phyloP scores from a whole-genome alignment of 768 basidiomycete species.

The Suillus americanus region DNA sequence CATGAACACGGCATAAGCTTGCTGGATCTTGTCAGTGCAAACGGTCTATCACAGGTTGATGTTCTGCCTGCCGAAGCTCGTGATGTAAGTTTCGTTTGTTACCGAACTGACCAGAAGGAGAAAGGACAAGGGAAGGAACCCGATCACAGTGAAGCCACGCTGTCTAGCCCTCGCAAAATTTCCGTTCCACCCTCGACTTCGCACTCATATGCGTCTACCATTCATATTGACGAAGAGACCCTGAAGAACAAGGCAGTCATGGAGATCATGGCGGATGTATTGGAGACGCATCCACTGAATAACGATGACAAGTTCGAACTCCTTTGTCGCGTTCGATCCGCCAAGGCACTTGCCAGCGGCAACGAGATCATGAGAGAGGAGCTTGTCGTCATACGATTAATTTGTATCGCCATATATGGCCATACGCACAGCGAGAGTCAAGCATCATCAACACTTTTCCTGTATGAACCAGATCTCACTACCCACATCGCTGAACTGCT shows the following conservation, averaged over 20 bases:
- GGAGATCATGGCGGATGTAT: slow-evolving; percentile 72
- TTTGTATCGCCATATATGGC: slow-evolving; percentile 89
- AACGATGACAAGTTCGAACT: slow-evolving; percentile 86
- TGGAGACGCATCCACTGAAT: slow-evolving; percentile 68
- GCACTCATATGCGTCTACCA: slow-evolving; percentile 48
- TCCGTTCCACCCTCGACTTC: slow-evolving; percentile 34
- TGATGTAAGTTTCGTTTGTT: slow-evolving; percentile 82
- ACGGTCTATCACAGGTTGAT: slow-evolving; percentile 52
- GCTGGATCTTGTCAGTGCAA: slow-evolving; percentile 64
- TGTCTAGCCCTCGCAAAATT: slow-evolving; percentile 51
- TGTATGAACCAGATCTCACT: slow-evolving; percentile 94
- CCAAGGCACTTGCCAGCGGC: slow-evolving; percentile 62
- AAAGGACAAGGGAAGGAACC: slow-evolving; percentile 48
- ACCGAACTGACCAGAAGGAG: slow-evolving; percentile 57
- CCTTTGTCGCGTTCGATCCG: slow-evolving; percentile 80
- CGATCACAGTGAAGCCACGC: slow-evolving; percentile 41
- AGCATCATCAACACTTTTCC: slow-evolving; percentile 79
- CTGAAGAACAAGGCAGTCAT: slow-evolving; percentile 64
- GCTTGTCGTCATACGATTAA: slow-evolving; percentile 75
- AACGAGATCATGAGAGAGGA: slow-evolving; percentile 70
- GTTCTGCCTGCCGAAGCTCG: slow-evolving; percentile 70
- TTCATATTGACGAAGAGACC: slow-evolving; percentile 63
- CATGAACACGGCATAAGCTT: slow-evolving; percentile 80
- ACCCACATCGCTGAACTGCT: slow-evolving; percentile 86
- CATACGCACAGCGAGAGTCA: slow-evolving; percentile 82